Base-by-base conservation (phyloP, 257 asterid species). In the Solanum pimpinellifolium region DNA sequence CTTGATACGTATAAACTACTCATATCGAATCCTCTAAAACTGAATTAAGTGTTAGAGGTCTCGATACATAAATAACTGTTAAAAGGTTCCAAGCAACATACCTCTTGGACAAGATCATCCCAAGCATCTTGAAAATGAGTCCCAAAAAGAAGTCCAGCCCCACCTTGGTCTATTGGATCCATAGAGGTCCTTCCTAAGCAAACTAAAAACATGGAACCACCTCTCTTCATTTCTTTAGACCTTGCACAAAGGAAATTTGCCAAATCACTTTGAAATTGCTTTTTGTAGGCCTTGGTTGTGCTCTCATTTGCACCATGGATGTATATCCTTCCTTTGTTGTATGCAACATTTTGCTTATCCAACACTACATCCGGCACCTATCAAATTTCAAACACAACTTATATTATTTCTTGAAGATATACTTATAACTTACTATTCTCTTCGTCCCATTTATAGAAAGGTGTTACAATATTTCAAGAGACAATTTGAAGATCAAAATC, bases 51-150 rank as follows among this genome's bases (percentile, higher is more conserved):
- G 20, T 56, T 56, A 2, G n/a, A 56, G 11, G 65, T 7, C 65
- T 56, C 11, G 11, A 56, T 3, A 56, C 65, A 20, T 56, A 11
- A 56, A 7, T 56, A 56, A 56, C 0, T 20, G 65, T 56, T 56
- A 56, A 56, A 56, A 7, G 65, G 1, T 16, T 56, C 3, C 7
- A 11, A 18, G 11, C 65, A 56, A 56, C 33, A 31, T 31, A 96
- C 99, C 98, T 95, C 98, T 83, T 91, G 94, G 91, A 97, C 98
- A 75, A 97, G 99, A 88, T 97, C 99, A 83, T 97, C 92, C 99
- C 99, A 97, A 31, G 99, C 99, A 90, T 97, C 99, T 86, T 97
- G 96, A 89, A 95, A 95, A 91, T 97, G 97, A 60, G 99, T 90
- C 73, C 99, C 98, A 83, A 97, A 97, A 83, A 97, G 98, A 62